Evolutionary conservation across 345 rosid species (phyloP), one percentile per base, ranked within the genome.

Genomic region (Cardiospermum halicacabum): DNA sequence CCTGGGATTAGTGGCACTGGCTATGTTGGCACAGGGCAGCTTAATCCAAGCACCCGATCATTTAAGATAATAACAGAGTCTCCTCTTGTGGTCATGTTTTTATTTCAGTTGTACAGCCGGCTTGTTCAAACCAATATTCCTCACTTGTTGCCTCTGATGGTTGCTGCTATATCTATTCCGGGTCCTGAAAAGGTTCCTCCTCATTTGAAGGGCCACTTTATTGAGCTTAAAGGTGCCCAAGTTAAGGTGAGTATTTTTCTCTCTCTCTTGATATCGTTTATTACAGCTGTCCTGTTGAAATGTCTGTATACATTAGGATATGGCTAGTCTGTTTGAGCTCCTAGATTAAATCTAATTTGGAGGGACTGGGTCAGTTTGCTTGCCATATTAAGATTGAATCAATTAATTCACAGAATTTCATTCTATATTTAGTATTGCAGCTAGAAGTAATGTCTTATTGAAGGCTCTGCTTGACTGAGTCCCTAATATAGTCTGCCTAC

Each of bases 71-170:
- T 94, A 60, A 87, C 97, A 0, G 99, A 94, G 89, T 89, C 96
- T 73, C 99, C 99, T 18, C 96, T 91, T 70, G 97, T 94, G 73
- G 99, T 94, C 65, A 94, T 94, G 97, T 94, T 94, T 76, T 81
- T 91, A 64, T 94, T 94, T 80, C 99, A 94, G 76, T 74, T 94
- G 74, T 91, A 89, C 65, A 73, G 91, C 49, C 91, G 97, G 65
- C 96, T 91, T 62, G 97, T 94, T 65, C 96, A 91, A 76, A 91
- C 96, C 39, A 94, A 94, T 72, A 94, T 94, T 69, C 99, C 99
- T 66, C 81, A 80, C 66, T 76, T 94, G 76, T 75, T 94, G 80
- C 99, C 97, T 54, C 60, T 89, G 75, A 94, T 94, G 99, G 97
- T 91, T 75, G 81, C 89, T 80, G 97, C 99, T 53, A 94, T 94